These are phyloP conservation scores for Podospora fimiseda DNA, from an alignment of 495 filamentous ascomycete species.

Conservation along the genomic window DNA sequence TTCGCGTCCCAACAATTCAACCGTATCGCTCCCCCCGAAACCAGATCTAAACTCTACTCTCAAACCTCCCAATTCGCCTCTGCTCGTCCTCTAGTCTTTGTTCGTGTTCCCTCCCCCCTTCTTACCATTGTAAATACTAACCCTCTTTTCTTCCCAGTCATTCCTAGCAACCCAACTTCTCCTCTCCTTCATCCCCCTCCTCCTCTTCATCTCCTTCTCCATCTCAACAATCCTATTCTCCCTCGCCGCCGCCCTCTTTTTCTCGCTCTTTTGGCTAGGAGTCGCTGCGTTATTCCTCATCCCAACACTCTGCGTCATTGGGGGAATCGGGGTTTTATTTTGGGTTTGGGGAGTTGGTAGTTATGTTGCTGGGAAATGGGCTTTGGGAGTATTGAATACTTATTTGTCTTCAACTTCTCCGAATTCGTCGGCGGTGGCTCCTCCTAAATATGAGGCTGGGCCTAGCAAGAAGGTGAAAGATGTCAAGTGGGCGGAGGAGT, in stretches of 20 bases:
- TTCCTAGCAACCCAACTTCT: constrained; percentile 49
- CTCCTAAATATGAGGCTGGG: too few species aligned
- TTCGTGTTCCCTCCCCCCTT: constrained; percentile 17
- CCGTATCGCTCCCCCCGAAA: constrained; percentile 27
- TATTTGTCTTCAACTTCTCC: too few species aligned
- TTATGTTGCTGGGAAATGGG: constrained; percentile 39
- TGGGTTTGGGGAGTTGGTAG: constrained; percentile 58
- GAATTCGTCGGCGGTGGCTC: too few species aligned
- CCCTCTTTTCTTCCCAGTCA: too few species aligned
- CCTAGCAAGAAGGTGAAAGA: too few species aligned
- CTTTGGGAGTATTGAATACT: not conserved
- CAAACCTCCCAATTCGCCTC: constrained; percentile 17
- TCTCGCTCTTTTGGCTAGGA: constrained; percentile 56
- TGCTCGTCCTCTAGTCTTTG: constrained; percentile 30
- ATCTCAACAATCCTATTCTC: constrained; percentile 50
- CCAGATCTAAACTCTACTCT: constrained; percentile 26
- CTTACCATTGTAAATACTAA: not conserved
- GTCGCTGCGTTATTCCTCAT: constrained; percentile 57
- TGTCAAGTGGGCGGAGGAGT: too few species aligned
- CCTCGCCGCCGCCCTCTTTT: constrained; percentile 48
- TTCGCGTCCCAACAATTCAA: constrained; percentile 30
- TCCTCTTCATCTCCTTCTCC: constrained; percentile 56
- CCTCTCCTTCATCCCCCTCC: constrained; percentile 52
- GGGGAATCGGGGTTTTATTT: constrained; percentile 46
- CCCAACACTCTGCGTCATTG: constrained; percentile 56